Conservation (phyloP, 768 basidiomycete genomes). For the Nidula microcarpa region DNA sequence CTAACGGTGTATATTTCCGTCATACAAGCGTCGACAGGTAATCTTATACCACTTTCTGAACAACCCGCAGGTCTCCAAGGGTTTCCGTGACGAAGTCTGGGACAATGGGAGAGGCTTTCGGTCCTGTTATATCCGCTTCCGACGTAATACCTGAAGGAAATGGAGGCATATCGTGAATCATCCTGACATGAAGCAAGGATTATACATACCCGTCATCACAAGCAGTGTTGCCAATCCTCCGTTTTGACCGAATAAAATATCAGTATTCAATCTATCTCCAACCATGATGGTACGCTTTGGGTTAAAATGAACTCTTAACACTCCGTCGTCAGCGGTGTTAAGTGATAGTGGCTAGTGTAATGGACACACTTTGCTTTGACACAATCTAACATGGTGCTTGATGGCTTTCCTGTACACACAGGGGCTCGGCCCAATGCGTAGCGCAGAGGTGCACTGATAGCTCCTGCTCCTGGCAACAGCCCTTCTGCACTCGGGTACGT, state of each 20-base stretch:
- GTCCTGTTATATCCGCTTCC: slow-evolving; percentile 69
- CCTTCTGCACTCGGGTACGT: slow-evolving; percentile 78
- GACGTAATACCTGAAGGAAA: slow-evolving; percentile 65
- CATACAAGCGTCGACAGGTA: background rate
- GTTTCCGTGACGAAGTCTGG: slow-evolving; percentile 81
- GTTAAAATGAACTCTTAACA: slow-evolving; percentile 76
- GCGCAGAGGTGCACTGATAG: slow-evolving; percentile 78
- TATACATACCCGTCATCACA: slow-evolving; percentile 76
- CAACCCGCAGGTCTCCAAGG: slow-evolving; percentile 72
- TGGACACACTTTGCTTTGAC: slow-evolving; percentile 60
- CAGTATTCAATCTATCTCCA: slow-evolving; percentile 93
- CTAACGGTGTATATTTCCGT: background rate
- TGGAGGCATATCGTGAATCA: background rate
- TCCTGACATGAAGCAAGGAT: slow-evolving; percentile 1
- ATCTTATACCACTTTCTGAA: slow-evolving; percentile 14
- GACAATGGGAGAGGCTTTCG: slow-evolving; percentile 63
- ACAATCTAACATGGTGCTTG: slow-evolving; percentile 87
- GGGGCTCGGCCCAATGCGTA: slow-evolving; percentile 71
- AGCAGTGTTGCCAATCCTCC: slow-evolving; percentile 86
- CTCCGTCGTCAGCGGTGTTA: slow-evolving; percentile 10
- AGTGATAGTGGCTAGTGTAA: background rate
- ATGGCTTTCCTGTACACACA: slow-evolving; percentile 86
- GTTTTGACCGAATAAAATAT: slow-evolving; percentile 88
- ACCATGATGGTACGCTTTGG: slow-evolving; percentile 89
- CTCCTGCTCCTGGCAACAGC: slow-evolving; percentile 81